phyloP scores from a whole-genome alignment of 345 rosid genomes.

The Populus euphratica region DNA sequence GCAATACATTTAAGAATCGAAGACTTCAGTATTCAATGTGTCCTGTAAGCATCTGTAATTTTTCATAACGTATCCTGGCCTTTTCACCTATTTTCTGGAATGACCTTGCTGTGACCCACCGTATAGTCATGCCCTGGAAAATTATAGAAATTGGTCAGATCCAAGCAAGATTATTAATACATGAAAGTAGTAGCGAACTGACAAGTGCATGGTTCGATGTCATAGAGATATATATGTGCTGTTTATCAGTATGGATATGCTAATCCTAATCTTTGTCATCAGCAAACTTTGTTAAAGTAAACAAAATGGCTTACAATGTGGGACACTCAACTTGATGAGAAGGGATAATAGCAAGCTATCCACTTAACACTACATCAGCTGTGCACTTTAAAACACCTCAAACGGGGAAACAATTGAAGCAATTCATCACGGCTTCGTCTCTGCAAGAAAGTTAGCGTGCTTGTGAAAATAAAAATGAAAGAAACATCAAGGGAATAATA shows the following conservation, averaged over 20 bases:
- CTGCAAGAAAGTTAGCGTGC: conserved; percentile 27
- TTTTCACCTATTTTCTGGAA: too few relatives aligned
- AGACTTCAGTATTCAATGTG: neutral
- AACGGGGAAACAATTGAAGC: conserved; percentile 65
- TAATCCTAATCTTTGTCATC: neutral
- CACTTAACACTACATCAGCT: conserved; percentile 42
- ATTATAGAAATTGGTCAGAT: neutral
- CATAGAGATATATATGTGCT: neutral
- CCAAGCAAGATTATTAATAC: neutral
- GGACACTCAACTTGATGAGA: neutral
- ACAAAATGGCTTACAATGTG: neutral
- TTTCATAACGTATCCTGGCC: neutral
- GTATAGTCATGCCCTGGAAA: neutral
- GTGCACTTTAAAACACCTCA: conserved; percentile 85
- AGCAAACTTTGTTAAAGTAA: neutral
- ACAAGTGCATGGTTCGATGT: too few relatives aligned
- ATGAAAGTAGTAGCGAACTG: neutral
- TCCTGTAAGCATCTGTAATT: neutral
- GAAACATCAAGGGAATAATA: neutral
- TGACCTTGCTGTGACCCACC: neutral
- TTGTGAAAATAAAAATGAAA: neutral
- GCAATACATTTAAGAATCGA: neutral
- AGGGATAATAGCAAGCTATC: neutral
- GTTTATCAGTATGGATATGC: neutral
- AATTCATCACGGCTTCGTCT: conserved; percentile 65